Evolutionary conservation across 129 eudicot species (phyloP).

Genomic region (Logfia minima): DNA sequence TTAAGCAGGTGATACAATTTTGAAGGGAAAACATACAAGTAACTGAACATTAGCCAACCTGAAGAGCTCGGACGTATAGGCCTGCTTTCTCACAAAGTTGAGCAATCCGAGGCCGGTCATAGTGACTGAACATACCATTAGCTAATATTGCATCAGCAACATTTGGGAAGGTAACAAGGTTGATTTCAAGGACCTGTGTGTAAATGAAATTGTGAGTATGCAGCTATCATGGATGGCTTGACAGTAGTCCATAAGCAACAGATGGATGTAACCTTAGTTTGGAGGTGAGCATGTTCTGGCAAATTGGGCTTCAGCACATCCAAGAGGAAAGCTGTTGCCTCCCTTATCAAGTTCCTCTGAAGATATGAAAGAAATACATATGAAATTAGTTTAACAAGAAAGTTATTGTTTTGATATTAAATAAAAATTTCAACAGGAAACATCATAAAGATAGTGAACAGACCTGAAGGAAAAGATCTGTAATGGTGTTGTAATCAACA

Average conservation of each 20-base stretch:
- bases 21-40: neutral
- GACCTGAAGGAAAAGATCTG: constrained; percentile 98
- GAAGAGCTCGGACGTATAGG: constrained; percentile 91
- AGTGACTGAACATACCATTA: constrained; percentile 97
- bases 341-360: constrained; percentile 98
- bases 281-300: constrained; percentile 47
- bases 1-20: constrained; percentile 15
- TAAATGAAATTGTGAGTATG: constrained; percentile 4
- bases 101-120: constrained; percentile 96
- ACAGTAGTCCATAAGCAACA: constrained; percentile 20
- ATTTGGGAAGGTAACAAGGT: constrained; percentile 97
- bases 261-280: constrained; percentile 36
- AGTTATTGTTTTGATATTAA: constrained; percentile 3
- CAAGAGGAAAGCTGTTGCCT: constrained; percentile 44
- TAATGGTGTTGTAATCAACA: constrained; percentile 92
- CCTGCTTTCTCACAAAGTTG: constrained; percentile 99
- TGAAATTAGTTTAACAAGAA: neutral
- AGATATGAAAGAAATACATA: constrained; percentile 21
- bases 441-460: constrained; percentile 13
- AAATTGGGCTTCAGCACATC: constrained; percentile 43
- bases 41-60: constrained; percentile 45
- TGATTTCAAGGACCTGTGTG: constrained; percentile 87
- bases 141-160: constrained; percentile 99
- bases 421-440: neutral
- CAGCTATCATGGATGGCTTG: neutral